Percentiles rank a stretch among this genome's conserved stretches.
These are phyloP conservation scores for Geranomyces michiganensis DNA, from an alignment of 192 early-diverging fungal genomes.

Conservation along the genomic window DNA sequence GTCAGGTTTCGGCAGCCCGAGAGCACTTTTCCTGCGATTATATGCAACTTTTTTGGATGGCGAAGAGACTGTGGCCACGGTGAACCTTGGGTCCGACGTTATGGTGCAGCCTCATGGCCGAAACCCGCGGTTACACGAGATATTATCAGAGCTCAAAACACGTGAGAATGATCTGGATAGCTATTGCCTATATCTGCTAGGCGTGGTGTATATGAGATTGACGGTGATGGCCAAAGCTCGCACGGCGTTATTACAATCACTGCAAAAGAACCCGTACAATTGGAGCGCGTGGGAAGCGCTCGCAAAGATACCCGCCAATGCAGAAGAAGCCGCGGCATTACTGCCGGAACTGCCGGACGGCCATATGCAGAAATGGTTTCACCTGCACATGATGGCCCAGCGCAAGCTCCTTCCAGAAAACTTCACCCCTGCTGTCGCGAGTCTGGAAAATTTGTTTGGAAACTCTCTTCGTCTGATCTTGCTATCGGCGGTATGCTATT, in stretches of 20 bases:
- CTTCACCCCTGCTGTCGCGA: slow-evolving; percentile 10
- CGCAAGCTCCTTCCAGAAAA: background rate
- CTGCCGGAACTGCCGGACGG: slow-evolving; percentile 8
- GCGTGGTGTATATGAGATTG: slow-evolving; percentile 16
- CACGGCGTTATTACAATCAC: slow-evolving; percentile 61
- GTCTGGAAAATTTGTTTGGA: slow-evolving; percentile 18
- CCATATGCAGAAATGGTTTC: slow-evolving; percentile 28
- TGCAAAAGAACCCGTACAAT: slow-evolving; percentile 76
- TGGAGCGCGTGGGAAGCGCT: slow-evolving; percentile 93
- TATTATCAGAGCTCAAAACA: slow-evolving; percentile 10
- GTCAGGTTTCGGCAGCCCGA: slow-evolving; percentile 22
- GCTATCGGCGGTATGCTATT: slow-evolving; percentile 26
- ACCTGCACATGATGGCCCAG: slow-evolving; percentile 25
- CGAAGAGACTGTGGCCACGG: slow-evolving; percentile 1
- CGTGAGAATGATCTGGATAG: slow-evolving; percentile 57
- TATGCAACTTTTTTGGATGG: slow-evolving; percentile 58
- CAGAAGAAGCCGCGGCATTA: slow-evolving; percentile 5
- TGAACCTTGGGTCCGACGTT: background rate
- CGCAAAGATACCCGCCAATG: slow-evolving; percentile 35
- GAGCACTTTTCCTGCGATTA: slow-evolving; percentile 72
- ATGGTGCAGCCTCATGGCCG: background rate
- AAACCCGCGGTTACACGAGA: slow-evolving; percentile 14
- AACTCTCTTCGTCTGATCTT: slow-evolving; percentile 44
- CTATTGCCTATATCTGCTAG: slow-evolving; percentile 68
- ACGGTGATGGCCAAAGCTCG: slow-evolving; percentile 20